Conservation (phyloP, 2,329 filamentous ascomycete species). For the Cladosporium sp. region DNA sequence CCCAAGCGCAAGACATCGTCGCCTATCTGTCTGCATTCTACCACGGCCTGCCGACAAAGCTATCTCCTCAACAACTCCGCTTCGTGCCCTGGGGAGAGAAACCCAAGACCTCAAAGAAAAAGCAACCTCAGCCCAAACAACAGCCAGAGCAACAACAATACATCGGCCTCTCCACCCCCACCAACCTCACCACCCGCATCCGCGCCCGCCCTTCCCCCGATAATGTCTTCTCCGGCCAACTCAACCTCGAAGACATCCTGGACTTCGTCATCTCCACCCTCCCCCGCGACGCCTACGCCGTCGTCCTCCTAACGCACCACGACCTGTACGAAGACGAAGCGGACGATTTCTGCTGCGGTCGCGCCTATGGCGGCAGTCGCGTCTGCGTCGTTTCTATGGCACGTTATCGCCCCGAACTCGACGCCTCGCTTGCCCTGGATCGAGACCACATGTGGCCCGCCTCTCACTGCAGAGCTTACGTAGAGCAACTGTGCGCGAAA, state of each 20-base stretch:
- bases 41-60: slow-evolving; percentile 49
- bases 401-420: slow-evolving; percentile 54
- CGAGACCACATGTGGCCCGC: slow-evolving; percentile 59
- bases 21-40: slow-evolving; percentile 51
- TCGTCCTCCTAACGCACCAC: slow-evolving; percentile 56
- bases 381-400: slow-evolving; percentile 60
- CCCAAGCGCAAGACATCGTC: slow-evolving; percentile 32
- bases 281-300: slow-evolving; percentile 55
- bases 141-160: slow-evolving; percentile 28
- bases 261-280: slow-evolving; percentile 53
- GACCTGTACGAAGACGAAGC: slow-evolving; percentile 63
- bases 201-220: slow-evolving; percentile 49
- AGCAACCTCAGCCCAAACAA: slow-evolving; percentile 3
- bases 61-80: slow-evolving; percentile 36
- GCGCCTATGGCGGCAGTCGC: slow-evolving; percentile 61
- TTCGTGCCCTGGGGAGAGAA: slow-evolving; percentile 49
- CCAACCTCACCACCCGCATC: slow-evolving; percentile 42
- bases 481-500: slow-evolving; percentile 34
- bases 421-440: slow-evolving; percentile 42
- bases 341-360: slow-evolving; percentile 63
- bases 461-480: slow-evolving; percentile 55
- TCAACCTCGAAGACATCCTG: slow-evolving; percentile 59
- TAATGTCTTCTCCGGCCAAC: slow-evolving; percentile 44
- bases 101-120: slow-evolving; percentile 10
- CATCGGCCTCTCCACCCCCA: slow-evolving; percentile 43